Evolutionary conservation across 106 monocot genomes (phyloP), one percentile per base, ranked within the genome.

Genomic region (Allium sativum): DNA sequence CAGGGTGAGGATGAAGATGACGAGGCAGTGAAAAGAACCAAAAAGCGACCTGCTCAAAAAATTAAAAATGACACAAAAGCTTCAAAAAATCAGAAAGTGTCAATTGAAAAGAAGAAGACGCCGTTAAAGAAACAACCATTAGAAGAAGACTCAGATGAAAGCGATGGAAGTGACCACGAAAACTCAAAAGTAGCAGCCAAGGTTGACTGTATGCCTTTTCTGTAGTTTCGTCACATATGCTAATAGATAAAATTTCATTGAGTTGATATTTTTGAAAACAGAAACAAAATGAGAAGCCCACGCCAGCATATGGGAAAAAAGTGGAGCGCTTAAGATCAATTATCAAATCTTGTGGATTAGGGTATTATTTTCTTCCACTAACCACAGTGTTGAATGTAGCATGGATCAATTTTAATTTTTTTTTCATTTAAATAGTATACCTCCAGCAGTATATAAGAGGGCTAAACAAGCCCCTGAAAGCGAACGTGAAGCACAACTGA

Each of bases 331-430:
- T 98, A 22, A 98, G 88, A 44, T 84, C 84, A 21, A 71, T 91
- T 60, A 98, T 98, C 58, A 98, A 88, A 76, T 82, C 88, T 46
- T 98, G 96, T 76, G 96, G 96, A 53, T 76, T 85, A 68, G 55
- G 77, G 96, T 98, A 69, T 9, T 47, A 21, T 62, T 7, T 20
- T 70, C 64, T 48, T 68, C 22, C 42, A 68, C 9, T 40, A 52
- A 48, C 21, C n/a, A 10, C n/a, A 51, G 15, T 9, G 21, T 65
- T 48, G 31, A n/a, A n/a, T 65, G 50, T 48, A 15, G 7, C 22
- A 21, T 15, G 15, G 48, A 55, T 48, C 19, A 31, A 65, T 11
- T 44, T 67, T 53, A 55, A 40, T 45, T 44, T 5, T 70, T 58
- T 22, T 40, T 51, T 73, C n/a, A n/a, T 63, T 3, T 50, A 50